Evolutionary conservation across 371 early-diverging fungal genomes (phyloP).

Genomic region (Smittium mucronatum): DNA sequence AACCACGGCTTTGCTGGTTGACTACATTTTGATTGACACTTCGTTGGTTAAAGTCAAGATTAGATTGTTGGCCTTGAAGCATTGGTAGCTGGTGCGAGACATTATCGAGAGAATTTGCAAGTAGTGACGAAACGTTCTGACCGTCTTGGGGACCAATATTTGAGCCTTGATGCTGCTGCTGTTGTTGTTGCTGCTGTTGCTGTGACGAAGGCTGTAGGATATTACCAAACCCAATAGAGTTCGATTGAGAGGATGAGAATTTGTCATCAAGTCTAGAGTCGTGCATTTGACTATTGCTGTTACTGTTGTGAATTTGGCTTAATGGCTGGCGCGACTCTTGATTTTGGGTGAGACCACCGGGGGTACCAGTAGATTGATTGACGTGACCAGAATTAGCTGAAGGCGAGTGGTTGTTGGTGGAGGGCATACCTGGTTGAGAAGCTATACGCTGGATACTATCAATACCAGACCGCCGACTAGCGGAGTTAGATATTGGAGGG

Average conservation of each 20-base stretch:
- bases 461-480: neutral
- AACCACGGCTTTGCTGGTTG: constrained; percentile 3
- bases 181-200: no score
- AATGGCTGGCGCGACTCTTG: neutral
- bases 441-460: neutral
- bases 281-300: neutral
- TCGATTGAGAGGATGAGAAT: neutral
- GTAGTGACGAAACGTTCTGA: constrained; percentile 1
- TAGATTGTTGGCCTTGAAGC: constrained; percentile 8
- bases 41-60: constrained; percentile 4
- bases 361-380: constrained; percentile 1
- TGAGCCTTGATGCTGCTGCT: no score
- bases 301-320: neutral
- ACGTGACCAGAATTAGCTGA: neutral
- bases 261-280: constrained; percentile 7
- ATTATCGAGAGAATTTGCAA: constrained; percentile 3
- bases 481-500: neutral
- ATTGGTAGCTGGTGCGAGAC: constrained; percentile 8
- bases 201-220: neutral
- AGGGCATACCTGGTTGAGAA: constrained; percentile 8
- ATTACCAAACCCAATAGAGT: neutral
- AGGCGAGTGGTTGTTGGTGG: constrained; percentile 10
- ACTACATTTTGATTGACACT: constrained; percentile 6
- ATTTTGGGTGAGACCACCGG: neutral
- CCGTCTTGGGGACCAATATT: neutral